Evolutionary conservation across 2,329 filamentous ascomycete genomes (phyloP), one percentile per base, ranked within the genome.

Genomic region (Aspergillus latus): DNA sequence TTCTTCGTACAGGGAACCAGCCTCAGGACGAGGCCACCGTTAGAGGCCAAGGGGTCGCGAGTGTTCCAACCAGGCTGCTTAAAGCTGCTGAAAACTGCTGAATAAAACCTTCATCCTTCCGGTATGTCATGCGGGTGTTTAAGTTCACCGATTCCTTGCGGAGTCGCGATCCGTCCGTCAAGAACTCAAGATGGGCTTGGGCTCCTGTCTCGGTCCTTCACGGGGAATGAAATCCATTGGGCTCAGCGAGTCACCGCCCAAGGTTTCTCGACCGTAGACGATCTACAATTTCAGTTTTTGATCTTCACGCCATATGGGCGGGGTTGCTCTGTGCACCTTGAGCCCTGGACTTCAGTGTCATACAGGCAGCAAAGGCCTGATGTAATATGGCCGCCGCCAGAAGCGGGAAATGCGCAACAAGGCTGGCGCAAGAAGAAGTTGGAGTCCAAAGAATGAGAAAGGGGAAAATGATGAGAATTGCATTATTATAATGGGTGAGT

Each of bases 61-160:
- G 16, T 29, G 28, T 45, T 13, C 10, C 43, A 28, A 7, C 5
- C 58, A 59, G 30, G 36, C 8, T 62, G 57, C 59, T 62, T 58
- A 63, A 56, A 21, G 21, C 21, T 21, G 21, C 21, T 21, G 21
- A 21, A 21, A 21, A 3, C 21, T 21, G 21, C 21, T 21, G 21
- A 21, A 21, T 21, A 21, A 16, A 29, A 26, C 21, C 42, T 10
- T 44, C 42, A 26, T 46, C 28, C 43, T 46, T 46, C 43, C 4
- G 28, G 48, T 42, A 67, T 69, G 65, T 70, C 68, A 70, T 71
- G 66, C 61, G 68, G 60, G 53, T 63, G 42, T 64, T 69, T 68
- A 70, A 61, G 67, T 68, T 72, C 64, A 66, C 67, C 67, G 67
- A 63, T 70, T 64, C 61, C 62, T 68, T 64, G 21, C 40, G 34